Evolutionary conservation across 1,284 basidiomycete genomes (phyloP), one percentile per base, ranked within the genome.

Genomic region (Ceratorhiza oryzae-sativae): DNA sequence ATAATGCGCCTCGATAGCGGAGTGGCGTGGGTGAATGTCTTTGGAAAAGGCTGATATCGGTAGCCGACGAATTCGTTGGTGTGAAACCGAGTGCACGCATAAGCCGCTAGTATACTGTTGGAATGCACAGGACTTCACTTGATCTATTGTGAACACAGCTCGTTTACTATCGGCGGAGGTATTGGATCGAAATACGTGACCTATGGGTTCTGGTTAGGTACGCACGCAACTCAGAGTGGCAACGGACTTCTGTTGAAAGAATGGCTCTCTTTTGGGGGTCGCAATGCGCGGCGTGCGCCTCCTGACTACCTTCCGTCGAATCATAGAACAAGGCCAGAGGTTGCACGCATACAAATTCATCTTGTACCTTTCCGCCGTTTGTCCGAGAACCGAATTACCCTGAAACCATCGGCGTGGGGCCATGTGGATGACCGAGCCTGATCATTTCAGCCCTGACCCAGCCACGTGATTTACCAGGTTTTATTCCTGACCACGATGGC

Each of bases 401-500:
- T n/a, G n/a, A n/a, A n/a, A n/a, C 36, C 13, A 39, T 39, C 36
- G 15, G 15, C 3, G 4, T 45, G 10, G 42, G 42, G 42, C 18
- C 9, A 18, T 4, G 18, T 45, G 9, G 42, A 45, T 45, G 18
- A 3, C 42, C 42, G 42, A 18, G 42, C 15, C 9, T 10, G 15
- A 13, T 39, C 13, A 13, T 39, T 39, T 39, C 42, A 18, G 18
- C 6, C 42, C 42, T 18, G 18, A 55, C 9, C n/a, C 15, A 10
- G 59, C 32, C 68, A 71, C 68, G 68, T 71, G 68, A 71, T 32
- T 39, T 18, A 39, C 32, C 13, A 39, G 23, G 51, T 30, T 34
- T 46, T 59, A 9, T 10, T 48, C 45, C 34, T 15, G 30, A 59
- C 68, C 68, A 71, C 56, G 12, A 71, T 60, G 68, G 46, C 18